phyloP scores from a whole-genome alignment of 768 basidiomycete genomes.

The Pulveroboletus sp. region DNA sequence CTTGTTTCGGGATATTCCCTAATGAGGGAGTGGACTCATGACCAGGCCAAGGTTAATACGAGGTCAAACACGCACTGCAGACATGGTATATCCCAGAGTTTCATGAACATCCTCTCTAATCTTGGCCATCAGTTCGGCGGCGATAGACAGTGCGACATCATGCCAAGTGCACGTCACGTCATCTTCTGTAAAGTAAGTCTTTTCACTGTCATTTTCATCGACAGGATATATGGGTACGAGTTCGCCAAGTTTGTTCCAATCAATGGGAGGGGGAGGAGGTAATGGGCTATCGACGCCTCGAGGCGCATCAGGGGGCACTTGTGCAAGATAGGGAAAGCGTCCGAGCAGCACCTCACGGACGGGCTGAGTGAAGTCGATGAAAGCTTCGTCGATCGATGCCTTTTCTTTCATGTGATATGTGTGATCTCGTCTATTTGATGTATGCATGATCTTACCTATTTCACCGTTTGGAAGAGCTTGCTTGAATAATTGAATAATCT shows the following conservation, averaged over 20 bases:
- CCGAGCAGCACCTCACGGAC: constrained; percentile 72
- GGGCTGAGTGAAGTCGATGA: constrained; percentile 83
- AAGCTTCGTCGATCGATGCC: constrained; percentile 96
- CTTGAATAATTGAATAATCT: constrained; percentile 80
- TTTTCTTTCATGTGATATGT: constrained; percentile 56
- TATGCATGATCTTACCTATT: constrained; percentile 51
- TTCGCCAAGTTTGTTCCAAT: constrained; percentile 58
- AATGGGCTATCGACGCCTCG: constrained; percentile 71
- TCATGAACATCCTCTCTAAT: constrained; percentile 62
- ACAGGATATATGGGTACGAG: constrained; percentile 52
- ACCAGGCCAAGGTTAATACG: neutral
- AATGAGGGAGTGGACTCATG: neutral
- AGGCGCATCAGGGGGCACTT: constrained; percentile 63
- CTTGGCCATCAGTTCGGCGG: constrained; percentile 79
- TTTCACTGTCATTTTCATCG: constrained; percentile 19
- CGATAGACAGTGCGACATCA: constrained; percentile 86
- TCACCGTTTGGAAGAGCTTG: constrained; percentile 74
- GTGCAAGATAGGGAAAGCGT: constrained; percentile 70
- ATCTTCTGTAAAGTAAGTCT: constrained; percentile 20
- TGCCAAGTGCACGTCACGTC: constrained; percentile 67
- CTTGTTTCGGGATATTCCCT: constrained; percentile 93
- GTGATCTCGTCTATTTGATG: neutral
- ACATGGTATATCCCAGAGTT: constrained; percentile 87
- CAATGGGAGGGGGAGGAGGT: constrained; percentile 62
- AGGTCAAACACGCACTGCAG: constrained; percentile 56